These are phyloP conservation scores for Phaeophleospora eucalypticola DNA, from an alignment of 2,329 filamentous ascomycete species.

Conservation along the genomic window DNA sequence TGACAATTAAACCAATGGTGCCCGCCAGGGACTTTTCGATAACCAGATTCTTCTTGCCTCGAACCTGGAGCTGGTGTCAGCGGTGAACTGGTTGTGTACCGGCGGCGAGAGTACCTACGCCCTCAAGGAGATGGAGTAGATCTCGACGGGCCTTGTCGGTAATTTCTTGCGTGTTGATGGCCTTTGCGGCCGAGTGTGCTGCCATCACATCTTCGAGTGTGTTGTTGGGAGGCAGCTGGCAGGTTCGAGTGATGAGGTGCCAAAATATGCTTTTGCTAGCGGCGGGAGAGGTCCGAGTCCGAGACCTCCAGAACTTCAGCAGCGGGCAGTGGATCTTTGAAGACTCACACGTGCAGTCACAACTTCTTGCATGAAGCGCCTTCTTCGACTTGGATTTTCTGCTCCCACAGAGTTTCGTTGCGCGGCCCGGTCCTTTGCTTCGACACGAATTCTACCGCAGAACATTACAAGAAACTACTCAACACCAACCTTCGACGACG, in stretches of 20 bases:
- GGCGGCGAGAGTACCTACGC: constrained; percentile 64
- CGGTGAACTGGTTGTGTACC: constrained; percentile 1
- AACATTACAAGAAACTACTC: background rate
- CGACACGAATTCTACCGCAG: constrained; percentile 1
- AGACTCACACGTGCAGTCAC: background rate
- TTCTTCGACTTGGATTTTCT: constrained; percentile 9
- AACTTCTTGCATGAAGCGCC: constrained; percentile 17
- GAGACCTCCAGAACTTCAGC: background rate
- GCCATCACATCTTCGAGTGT: constrained; percentile 32
- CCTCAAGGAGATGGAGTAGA: constrained; percentile 84
- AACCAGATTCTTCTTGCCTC: constrained; percentile 97
- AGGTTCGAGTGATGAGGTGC: constrained; percentile 5
- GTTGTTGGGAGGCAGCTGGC: constrained; percentile 2
- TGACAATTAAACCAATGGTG: constrained; percentile 84
- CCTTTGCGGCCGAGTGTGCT: constrained; percentile 53
- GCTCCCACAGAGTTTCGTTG: background rate
- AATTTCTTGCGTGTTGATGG: constrained; percentile 71
- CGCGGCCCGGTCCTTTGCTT: background rate
- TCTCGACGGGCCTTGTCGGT: constrained; percentile 81
- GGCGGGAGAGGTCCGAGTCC: background rate
- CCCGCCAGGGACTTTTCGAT: constrained; percentile 88
- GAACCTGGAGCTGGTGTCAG: constrained; percentile 59
- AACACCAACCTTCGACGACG: constrained; percentile 21
- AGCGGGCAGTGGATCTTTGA: background rate
- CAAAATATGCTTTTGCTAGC: background rate